A percentile compares a stretch with the other conserved stretches of the same genome.
Evolutionary conservation across 805 yeast species (phyloP).

Genomic region (Diddensiella santjacobensis): DNA sequence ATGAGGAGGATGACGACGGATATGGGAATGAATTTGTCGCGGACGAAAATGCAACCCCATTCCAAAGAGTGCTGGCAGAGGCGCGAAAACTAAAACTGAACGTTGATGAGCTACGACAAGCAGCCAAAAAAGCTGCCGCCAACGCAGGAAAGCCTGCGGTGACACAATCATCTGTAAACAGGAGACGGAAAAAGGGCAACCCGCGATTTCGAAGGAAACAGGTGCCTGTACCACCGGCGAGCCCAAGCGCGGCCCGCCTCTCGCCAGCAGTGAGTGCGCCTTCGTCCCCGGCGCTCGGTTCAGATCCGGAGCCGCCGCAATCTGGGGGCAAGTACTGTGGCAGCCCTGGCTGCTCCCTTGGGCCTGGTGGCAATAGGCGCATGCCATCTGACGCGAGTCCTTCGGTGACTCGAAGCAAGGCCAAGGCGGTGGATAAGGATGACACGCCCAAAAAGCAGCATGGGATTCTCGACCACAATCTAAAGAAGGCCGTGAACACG

Average conservation of each 20-base stretch:
- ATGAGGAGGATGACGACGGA: constrained; percentile 20
- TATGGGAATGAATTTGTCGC: background rate
- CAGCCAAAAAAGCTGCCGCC: constrained; percentile 6
- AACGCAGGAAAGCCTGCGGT: constrained; percentile 1
- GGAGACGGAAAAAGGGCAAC: background rate
- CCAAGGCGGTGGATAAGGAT: constrained; percentile 1
- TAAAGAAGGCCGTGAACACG: background rate
- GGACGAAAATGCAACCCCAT: constrained; percentile 22
- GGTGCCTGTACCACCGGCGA: background rate
- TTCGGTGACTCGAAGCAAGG: constrained; percentile 9
- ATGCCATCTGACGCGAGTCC: constrained; percentile 13
- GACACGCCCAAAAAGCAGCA: background rate
- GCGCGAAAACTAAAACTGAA: constrained; percentile 22
- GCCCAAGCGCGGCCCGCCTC: background rate
- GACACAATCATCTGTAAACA: background rate
- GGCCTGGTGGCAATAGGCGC: constrained; percentile 3
- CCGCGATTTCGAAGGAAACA: background rate
- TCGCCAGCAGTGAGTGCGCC: constrained; percentile 3
- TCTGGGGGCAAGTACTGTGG: background rate
- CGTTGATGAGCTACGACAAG: constrained; percentile 21
- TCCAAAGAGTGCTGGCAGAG: constrained; percentile 25
- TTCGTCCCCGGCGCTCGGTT: background rate
- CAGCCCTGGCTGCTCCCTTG: background rate
- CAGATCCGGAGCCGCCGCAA: background rate
- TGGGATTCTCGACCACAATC: background rate